Evolutionary conservation across 208 protist species (phyloP), one percentile per base, ranked within the genome.

Genomic region (Trypanosomatidae sp.): DNA sequence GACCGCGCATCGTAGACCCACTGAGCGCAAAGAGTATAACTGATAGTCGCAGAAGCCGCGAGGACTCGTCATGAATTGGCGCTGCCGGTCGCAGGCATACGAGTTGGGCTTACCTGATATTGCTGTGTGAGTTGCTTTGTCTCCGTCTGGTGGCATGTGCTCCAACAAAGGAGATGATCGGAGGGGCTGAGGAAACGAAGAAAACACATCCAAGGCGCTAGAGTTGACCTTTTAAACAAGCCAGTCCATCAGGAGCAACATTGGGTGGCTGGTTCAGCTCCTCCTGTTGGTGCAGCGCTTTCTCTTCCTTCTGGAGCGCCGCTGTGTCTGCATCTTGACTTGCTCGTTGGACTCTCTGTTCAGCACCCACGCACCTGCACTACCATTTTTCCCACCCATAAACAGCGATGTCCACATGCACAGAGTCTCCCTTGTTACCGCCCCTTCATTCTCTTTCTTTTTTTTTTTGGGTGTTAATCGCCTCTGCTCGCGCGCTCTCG

Each of bases 1-100:
- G 92, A 25, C 74, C 80, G 30, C 74, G 66, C 65, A 47, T 86
- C 10, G 81, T 77, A 15, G 91, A 97, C 69, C 92, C 90, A 41
- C 80, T 95, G 46, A 93, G 77, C 22, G 66, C 73, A 15, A 90
- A 90, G 62, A 80, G 70, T 60, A 76, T 76, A 66, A 69, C 76
- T 9, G 76, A 80, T 25, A 75, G 66, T 47, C 76, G 76, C 59
- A 76, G 13, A 60, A 41, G 1, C 28, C 15, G 22, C 13, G 66
- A 75, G 12, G 75, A 76, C 39, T 28, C 52, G 13, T 55, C 25
- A 9, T 68, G 50, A 58, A 13, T 9, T 15, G 28, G 12, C 13
- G 49, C 12, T 10, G 7, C 53, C 53, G 41, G 19, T 0, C 22
- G 30, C 17, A 19, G 8, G 19, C 39, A 47, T 4, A 13, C n/a